phyloP scores from a whole-genome alignment of 495 filamentous ascomycete species.

The Aspergillus kassunensis region DNA sequence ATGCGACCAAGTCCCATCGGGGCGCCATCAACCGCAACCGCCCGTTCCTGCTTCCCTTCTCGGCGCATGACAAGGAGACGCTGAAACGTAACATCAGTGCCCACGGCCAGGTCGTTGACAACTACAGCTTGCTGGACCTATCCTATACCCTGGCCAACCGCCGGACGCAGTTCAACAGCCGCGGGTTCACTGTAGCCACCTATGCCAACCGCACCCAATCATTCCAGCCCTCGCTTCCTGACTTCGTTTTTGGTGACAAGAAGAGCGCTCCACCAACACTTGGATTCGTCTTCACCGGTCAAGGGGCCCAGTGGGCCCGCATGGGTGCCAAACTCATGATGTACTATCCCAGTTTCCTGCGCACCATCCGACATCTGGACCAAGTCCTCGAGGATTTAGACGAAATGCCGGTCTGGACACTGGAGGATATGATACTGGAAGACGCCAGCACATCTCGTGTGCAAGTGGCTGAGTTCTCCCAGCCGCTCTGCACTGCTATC shows the following conservation, averaged over 20 bases:
- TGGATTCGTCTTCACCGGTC: conserved; percentile 3
- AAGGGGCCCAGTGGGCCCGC: background rate
- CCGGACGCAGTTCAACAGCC: background rate
- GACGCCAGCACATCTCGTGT: conserved; percentile 31
- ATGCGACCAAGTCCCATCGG: background rate
- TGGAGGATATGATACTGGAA: conserved; percentile 38
- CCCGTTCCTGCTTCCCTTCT: conserved; percentile 2
- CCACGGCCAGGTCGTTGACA: background rate
- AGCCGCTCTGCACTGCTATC: conserved; percentile 40
- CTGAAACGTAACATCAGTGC: background rate
- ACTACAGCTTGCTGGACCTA: background rate
- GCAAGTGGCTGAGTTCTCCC: conserved; percentile 22
- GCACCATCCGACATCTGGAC: background rate
- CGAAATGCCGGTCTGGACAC: conserved; percentile 34
- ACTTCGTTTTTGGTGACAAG: background rate
- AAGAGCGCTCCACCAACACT: background rate
- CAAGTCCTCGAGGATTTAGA: background rate
- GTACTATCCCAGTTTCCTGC: background rate
- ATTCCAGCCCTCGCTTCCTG: background rate
- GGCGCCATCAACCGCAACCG: background rate
- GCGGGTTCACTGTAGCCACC: background rate
- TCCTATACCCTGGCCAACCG: background rate
- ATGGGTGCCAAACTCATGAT: background rate
- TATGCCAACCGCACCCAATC: background rate
- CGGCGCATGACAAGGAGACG: conserved; percentile 1